Conservation (phyloP, 306 rosid species). For the Quercus rubra region DNA sequence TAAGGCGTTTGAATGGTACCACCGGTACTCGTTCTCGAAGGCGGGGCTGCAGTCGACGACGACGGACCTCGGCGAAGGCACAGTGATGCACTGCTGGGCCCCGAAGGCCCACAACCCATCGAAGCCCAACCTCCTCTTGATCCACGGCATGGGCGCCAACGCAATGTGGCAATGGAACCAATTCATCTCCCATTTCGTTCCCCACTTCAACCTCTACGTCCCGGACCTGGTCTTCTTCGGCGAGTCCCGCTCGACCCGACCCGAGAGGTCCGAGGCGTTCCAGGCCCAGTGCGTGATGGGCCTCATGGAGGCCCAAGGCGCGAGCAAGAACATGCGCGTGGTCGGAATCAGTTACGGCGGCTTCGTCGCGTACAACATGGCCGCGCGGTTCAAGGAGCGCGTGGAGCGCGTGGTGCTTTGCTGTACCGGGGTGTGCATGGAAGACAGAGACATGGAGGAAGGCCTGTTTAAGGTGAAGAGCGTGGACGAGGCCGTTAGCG, state of each 20-base stretch:
- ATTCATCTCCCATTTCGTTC: constrained; percentile 49
- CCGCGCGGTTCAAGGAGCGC: constrained; percentile 65
- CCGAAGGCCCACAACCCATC: constrained; percentile 41
- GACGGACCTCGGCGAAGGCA: constrained; percentile 74
- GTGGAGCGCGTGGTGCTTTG: constrained; percentile 67
- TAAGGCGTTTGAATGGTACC: constrained; percentile 39
- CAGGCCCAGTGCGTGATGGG: constrained; percentile 70
- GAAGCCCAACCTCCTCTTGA: constrained; percentile 60
- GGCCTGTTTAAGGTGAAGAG: constrained; percentile 63
- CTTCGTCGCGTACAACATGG: constrained; percentile 77
- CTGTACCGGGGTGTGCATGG: constrained; percentile 75
- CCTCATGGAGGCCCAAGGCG: constrained; percentile 58
- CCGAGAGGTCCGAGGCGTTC: constrained; percentile 63
- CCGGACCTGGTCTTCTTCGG: constrained; percentile 93
- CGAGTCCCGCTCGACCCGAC: constrained; percentile 54
- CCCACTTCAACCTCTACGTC: constrained; percentile 76
- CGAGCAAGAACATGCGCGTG: constrained; percentile 24
- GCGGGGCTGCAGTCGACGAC: constrained; percentile 71
- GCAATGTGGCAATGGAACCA: constrained; percentile 96
- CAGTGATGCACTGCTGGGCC: constrained; percentile 85
- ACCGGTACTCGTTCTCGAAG: constrained; percentile 52
- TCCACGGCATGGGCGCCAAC: constrained; percentile 92
- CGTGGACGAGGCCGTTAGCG: constrained; percentile 56
- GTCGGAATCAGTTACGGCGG: constrained; percentile 91
- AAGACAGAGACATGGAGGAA: constrained; percentile 73